A percentile compares a stretch with the other conserved stretches of the same genome.
phyloP scores from a whole-genome alignment of 164 flowering plant species.

The Saururus chinensis region DNA sequence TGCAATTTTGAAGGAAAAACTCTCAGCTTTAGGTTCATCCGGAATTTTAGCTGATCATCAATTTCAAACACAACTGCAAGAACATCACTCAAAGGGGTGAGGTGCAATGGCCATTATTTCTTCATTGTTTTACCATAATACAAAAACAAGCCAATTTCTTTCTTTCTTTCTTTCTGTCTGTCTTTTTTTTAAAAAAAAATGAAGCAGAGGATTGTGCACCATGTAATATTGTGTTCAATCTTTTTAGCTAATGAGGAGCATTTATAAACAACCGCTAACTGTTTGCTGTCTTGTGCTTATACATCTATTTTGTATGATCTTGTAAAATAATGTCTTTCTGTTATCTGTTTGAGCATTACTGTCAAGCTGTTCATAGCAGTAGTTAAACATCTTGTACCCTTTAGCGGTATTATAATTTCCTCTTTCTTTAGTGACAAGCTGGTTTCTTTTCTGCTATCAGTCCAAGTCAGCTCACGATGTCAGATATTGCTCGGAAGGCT shows the following conservation, averaged over 20 bases:
- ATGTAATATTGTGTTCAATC: too few species aligned
- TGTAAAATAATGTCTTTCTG: too few species aligned
- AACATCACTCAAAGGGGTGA: conserved; percentile 90
- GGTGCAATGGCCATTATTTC: conserved; percentile 9
- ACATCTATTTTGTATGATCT: too few species aligned
- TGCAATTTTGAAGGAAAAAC: conserved; percentile 91
- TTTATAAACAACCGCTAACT: too few species aligned
- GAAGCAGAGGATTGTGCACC: too few species aligned
- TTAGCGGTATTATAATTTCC: conserved; percentile 1
- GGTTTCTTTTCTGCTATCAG: conserved; percentile 40
- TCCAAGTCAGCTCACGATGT: conserved; percentile 33
- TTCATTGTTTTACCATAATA: too few species aligned
- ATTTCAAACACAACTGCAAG: conserved; percentile 92
- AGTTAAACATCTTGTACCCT: neutral
- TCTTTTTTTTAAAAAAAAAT: too few species aligned
- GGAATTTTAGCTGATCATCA: conserved; percentile 97
- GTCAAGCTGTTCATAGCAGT: neutral
- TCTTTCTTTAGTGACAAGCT: neutral
- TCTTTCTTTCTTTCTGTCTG: too few species aligned
- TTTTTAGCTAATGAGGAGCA: too few species aligned
- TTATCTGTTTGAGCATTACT: neutral
- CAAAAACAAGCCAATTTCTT: too few species aligned
- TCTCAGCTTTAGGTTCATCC: conserved; percentile 85
- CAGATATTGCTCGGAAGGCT: conserved; percentile 77
- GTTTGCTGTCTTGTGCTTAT: too few species aligned